Percentiles rank a stretch among this genome's conserved stretches.
Evolutionary conservation across 345 rosid species (phyloP).

Genomic region (Litchi chinensis): DNA sequence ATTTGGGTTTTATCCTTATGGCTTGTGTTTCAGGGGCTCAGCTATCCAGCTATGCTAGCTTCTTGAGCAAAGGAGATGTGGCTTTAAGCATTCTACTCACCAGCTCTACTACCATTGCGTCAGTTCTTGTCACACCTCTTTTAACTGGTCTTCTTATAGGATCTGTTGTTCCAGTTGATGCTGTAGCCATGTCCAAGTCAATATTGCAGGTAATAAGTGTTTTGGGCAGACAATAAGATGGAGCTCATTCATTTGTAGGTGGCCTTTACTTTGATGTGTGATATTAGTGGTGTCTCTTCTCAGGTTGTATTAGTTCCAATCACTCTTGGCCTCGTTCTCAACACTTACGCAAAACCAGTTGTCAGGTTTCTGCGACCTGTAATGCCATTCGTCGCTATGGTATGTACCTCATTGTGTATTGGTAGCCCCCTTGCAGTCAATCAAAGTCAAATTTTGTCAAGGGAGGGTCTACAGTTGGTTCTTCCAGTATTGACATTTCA

Average conservation of each 20-base stretch:
- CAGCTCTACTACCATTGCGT: constrained; percentile 78
- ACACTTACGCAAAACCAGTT: constrained; percentile 86
- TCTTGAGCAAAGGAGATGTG: constrained; percentile 83
- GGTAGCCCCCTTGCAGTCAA: constrained; percentile 96
- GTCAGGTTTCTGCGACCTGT: constrained; percentile 65
- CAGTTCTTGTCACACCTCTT: constrained; percentile 69
- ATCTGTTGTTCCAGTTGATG: constrained; percentile 91
- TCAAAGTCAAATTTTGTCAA: constrained; percentile 69
- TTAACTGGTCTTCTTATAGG: constrained; percentile 80
- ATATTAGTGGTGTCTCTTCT: constrained; percentile 12
- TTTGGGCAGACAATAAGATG: not conserved
- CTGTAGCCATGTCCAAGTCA: constrained; percentile 93
- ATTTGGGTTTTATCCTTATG: constrained; percentile 83
- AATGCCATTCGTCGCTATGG: constrained; percentile 95
- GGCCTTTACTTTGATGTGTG: not conserved
- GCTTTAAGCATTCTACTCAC: constrained; percentile 94
- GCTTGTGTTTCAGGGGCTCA: constrained; percentile 96
- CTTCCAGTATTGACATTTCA: constrained; percentile 85
- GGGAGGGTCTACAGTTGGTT: constrained; percentile 67
- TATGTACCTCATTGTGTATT: constrained; percentile 84
- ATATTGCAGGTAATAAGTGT: constrained; percentile 71
- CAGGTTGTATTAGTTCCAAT: constrained; percentile 94
- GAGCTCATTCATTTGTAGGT: not conserved
- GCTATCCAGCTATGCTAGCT: constrained; percentile 80
- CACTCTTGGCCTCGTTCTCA: constrained; percentile 76